phyloP scores from a whole-genome alignment of 2,329 filamentous ascomycete species.

The Geosmithia morbida region DNA sequence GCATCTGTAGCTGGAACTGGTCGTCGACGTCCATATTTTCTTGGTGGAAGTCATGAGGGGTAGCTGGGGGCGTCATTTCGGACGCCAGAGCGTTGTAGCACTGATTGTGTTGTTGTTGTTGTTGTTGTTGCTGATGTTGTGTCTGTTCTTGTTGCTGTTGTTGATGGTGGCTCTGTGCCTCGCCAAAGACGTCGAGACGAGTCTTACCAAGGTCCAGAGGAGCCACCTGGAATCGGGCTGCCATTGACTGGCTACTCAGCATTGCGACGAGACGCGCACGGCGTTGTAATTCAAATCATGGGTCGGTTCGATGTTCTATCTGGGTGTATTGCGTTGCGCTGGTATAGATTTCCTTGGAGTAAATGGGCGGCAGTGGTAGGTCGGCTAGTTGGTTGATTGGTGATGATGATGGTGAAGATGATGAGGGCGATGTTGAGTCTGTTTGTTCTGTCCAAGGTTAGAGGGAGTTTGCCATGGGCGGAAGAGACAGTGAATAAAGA shows the following conservation, averaged over 20 bases:
- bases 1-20: conserved; percentile 5
- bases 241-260: conserved; percentile 27
- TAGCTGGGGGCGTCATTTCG: conserved; percentile 66
- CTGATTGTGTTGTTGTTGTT: conserved; percentile 11
- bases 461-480: not conserved
- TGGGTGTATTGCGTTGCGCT: not conserved
- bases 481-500: too few species aligned
- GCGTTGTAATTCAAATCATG: conserved; percentile 1
- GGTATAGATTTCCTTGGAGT: not conserved
- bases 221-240: conserved; percentile 47
- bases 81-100: conserved; percentile 9
- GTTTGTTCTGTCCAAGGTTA: not conserved
- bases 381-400: too few species aligned
- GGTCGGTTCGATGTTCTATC: not conserved
- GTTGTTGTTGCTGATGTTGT: conserved; percentile 18
- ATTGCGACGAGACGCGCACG: conserved; percentile 12
- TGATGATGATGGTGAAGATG: too few species aligned
- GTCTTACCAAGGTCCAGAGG: conserved; percentile 39
- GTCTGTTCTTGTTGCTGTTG: conserved; percentile 2
- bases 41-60: conserved; percentile 49
- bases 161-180: not conserved
- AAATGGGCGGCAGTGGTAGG: not conserved
- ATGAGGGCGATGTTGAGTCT: too few species aligned
- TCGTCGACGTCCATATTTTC: conserved; percentile 35
- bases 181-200: conserved; percentile 5